A percentile compares a stretch with the other conserved stretches of the same genome.
These are phyloP conservation scores for Clonostachys solani DNA, from an alignment of 2,329 filamentous ascomycete species.

Conservation along the genomic window DNA sequence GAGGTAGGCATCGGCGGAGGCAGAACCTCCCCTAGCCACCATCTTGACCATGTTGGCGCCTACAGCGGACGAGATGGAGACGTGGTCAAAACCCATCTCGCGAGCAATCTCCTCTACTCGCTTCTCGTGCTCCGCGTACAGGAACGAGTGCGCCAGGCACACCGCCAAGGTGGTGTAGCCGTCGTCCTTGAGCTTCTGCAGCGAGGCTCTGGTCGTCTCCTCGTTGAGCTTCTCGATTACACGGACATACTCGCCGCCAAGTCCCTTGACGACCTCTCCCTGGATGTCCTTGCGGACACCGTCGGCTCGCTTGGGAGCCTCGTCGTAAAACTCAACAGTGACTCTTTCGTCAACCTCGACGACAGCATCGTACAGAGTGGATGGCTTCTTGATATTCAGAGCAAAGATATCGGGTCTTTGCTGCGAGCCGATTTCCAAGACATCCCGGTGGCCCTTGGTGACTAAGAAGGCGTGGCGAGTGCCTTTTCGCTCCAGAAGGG, in stretches of 20 bases:
- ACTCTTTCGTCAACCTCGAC: conserved; percentile 71
- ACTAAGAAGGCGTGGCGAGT: conserved; percentile 67
- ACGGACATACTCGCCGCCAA: conserved; percentile 65
- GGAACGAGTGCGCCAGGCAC: conserved; percentile 69
- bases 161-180: conserved; percentile 51
- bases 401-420: conserved; percentile 70
- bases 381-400: conserved; percentile 62
- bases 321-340: conserved; percentile 68
- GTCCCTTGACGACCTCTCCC: conserved; percentile 57
- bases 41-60: conserved; percentile 68
- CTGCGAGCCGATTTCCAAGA: conserved; percentile 69
- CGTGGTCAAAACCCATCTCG: conserved; percentile 12
- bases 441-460: conserved; percentile 69
- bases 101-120: background rate
- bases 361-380: conserved; percentile 65
- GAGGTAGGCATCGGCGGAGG: conserved; percentile 67
- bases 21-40: conserved; percentile 61
- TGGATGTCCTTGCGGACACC: conserved; percentile 18
- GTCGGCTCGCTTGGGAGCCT: conserved; percentile 49
- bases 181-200: conserved; percentile 56
- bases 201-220: conserved; percentile 43
- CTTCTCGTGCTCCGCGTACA: conserved; percentile 21
- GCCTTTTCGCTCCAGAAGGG: conserved; percentile 69
- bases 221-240: conserved; percentile 58
- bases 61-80: conserved; percentile 61